Evolutionary conservation across 176 grass and related monocot genomes (phyloP).

Genomic region (Oryza punctata): DNA sequence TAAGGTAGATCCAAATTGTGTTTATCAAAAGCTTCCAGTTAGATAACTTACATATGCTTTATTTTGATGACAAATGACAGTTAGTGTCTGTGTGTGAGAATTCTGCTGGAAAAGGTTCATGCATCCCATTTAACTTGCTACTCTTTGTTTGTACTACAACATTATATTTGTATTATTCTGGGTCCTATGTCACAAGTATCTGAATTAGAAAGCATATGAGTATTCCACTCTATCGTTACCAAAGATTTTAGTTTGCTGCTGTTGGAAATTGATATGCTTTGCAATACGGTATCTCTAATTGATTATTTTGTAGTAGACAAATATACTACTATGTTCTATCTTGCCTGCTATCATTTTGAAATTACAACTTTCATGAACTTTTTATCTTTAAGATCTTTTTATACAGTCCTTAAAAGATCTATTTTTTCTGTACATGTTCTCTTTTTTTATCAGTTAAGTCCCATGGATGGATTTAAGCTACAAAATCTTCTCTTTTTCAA

Average conservation of each 20-base stretch:
- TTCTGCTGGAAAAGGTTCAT: background rate
- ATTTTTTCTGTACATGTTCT: background rate
- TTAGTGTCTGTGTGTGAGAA: background rate
- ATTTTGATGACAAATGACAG: background rate
- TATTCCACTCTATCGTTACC: background rate
- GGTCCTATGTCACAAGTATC: background rate
- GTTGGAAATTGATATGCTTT: background rate
- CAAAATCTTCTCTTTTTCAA: background rate
- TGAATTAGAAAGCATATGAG: background rate
- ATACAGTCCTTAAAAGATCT: background rate
- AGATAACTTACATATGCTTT: background rate
- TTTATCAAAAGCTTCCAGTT: background rate
- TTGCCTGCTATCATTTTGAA: too few species aligned
- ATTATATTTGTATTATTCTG: background rate
- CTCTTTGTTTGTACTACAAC: background rate
- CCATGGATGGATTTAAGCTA: background rate
- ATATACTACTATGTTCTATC: background rate
- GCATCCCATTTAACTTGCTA: background rate
- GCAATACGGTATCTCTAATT: background rate
- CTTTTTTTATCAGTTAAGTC: background rate
- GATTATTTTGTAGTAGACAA: background rate
- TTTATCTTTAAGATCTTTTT: too few species aligned
- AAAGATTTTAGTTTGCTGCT: background rate
- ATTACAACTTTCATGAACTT: too few species aligned
- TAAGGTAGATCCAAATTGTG: background rate